phyloP scores from a whole-genome alignment of 352 stramenopile genomes.

The Elongisporangium senticosum region DNA sequence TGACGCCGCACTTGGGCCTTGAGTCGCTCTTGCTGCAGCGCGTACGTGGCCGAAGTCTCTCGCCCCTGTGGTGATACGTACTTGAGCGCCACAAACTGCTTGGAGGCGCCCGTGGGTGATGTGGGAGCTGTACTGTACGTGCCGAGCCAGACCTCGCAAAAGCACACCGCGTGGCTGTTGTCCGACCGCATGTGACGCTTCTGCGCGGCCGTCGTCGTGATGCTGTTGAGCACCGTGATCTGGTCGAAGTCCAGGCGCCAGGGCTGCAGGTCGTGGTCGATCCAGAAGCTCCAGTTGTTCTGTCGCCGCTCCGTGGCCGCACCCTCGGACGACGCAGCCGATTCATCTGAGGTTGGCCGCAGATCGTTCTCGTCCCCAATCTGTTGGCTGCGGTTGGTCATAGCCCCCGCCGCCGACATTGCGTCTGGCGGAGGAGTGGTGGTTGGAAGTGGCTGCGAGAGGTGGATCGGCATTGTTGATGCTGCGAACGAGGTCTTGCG shows the following conservation, averaged over 20 bases:
- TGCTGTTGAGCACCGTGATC: conserved; percentile 50
- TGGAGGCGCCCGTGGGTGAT: conserved; percentile 16
- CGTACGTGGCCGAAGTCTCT: conserved; percentile 6
- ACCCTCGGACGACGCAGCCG: conserved; percentile 16
- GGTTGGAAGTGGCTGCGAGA: not conserved
- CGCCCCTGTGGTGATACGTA: conserved; percentile 32
- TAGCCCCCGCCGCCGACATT: conserved; percentile 3
- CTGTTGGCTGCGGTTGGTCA: not conserved
- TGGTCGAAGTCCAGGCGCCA: conserved; percentile 62
- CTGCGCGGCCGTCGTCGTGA: conserved; percentile 39
- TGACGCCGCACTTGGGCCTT: conserved; percentile 58
- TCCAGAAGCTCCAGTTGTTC: conserved; percentile 51
- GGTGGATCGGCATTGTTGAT: not conserved
- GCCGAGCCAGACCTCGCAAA: conserved; percentile 54
- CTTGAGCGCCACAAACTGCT: conserved; percentile 49
- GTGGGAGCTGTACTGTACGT: conserved; percentile 25
- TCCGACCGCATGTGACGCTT: conserved; percentile 35
- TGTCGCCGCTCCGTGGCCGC: conserved; percentile 9
- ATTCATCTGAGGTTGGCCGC: conserved; percentile 19
- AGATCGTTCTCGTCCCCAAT: conserved; percentile 9
- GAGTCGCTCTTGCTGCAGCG: conserved; percentile 41
- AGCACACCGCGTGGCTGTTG: conserved; percentile 9
- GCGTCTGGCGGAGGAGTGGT: not conserved
- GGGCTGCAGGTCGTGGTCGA: conserved; percentile 59
- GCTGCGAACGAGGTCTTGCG: not conserved